A percentile compares a stretch with the other conserved stretches of the same genome.
These are phyloP conservation scores for Spergularia bocconei DNA, from an alignment of 148 eudicot genomes.

Conservation along the genomic window DNA sequence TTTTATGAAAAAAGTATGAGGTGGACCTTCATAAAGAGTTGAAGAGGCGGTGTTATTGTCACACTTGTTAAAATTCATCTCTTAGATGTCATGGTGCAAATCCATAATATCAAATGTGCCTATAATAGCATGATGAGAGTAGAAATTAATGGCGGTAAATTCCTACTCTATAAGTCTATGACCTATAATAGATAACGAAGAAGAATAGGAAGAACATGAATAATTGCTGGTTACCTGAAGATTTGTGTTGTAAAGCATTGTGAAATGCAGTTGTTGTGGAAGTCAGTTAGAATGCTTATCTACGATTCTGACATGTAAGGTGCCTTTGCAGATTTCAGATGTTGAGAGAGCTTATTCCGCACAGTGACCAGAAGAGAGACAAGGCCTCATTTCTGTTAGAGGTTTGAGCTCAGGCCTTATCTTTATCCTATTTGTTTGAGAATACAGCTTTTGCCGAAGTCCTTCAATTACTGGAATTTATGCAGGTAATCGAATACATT, in stretches of 20 bases:
- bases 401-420: slow-evolving; percentile 34
- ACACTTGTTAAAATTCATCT: too few relatives aligned
- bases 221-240: too few relatives aligned
- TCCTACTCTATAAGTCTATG: background rate
- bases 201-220: too few relatives aligned
- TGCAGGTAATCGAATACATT: slow-evolving; percentile 88
- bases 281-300: background rate
- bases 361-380: slow-evolving; percentile 91
- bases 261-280: too few relatives aligned
- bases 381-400: slow-evolving; percentile 92
- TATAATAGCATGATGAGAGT: background rate
- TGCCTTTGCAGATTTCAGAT: slow-evolving; percentile 69
- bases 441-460: background rate
- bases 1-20: too few relatives aligned
- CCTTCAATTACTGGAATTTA: slow-evolving; percentile 15
- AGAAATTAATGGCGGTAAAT: background rate
- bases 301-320: background rate
- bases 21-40: too few relatives aligned
- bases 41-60: too few relatives aligned
- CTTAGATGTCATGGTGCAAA: background rate
- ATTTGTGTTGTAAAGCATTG: too few relatives aligned
- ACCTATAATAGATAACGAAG: background rate
- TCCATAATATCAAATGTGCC: background rate
- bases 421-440: background rate
- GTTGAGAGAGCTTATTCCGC: slow-evolving; percentile 83